A percentile compares a stretch with the other conserved stretches of the same genome.
Conservation (phyloP, 2,329 filamentous ascomycete genomes). For the Teratosphaeria destructans region DNA sequence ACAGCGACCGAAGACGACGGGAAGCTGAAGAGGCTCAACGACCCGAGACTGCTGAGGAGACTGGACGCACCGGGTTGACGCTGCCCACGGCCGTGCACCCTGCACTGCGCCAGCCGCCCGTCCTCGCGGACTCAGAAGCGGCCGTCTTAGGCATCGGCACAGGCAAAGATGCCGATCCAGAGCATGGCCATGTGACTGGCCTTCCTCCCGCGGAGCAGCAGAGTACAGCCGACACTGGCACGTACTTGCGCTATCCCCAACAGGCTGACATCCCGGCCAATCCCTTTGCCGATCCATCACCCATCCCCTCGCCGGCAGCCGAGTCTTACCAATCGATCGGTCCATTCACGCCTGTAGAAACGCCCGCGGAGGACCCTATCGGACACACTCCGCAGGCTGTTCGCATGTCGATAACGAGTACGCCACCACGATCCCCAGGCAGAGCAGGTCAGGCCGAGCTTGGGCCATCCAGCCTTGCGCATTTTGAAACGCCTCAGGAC, state of each 20-base stretch:
- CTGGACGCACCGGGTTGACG: constrained; percentile 8
- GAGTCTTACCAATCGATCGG: constrained; percentile 6
- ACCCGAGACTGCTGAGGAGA: background rate
- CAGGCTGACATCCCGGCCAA: constrained; percentile 10
- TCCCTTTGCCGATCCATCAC: constrained; percentile 18
- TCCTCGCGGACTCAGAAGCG: constrained; percentile 8
- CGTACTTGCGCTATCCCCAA: constrained; percentile 11
- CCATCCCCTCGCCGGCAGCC: background rate
- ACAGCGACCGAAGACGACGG: constrained; percentile 25
- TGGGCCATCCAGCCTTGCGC: constrained; percentile 6
- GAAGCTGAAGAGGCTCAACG: constrained; percentile 44
- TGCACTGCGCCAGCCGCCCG: constrained; percentile 18
- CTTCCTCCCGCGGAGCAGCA: constrained; percentile 3
- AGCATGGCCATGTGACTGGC: background rate
- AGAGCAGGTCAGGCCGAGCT: constrained; percentile 5
- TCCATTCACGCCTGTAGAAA: constrained; percentile 27
- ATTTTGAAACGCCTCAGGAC: constrained; percentile 8
- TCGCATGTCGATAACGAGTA: constrained; percentile 38
- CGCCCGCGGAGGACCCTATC: constrained; percentile 36
- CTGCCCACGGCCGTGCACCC: constrained; percentile 25
- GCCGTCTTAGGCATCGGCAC: constrained; percentile 23
- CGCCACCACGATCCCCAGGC: constrained; percentile 28
- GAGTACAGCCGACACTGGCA: constrained; percentile 15
- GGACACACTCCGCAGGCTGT: constrained; percentile 40
- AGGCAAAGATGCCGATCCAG: background rate